A percentile compares a stretch with the other conserved stretches of the same genome.
Conservation (phyloP, 1,284 basidiomycete genomes). For the Erythrobasidium hasegawianum region DNA sequence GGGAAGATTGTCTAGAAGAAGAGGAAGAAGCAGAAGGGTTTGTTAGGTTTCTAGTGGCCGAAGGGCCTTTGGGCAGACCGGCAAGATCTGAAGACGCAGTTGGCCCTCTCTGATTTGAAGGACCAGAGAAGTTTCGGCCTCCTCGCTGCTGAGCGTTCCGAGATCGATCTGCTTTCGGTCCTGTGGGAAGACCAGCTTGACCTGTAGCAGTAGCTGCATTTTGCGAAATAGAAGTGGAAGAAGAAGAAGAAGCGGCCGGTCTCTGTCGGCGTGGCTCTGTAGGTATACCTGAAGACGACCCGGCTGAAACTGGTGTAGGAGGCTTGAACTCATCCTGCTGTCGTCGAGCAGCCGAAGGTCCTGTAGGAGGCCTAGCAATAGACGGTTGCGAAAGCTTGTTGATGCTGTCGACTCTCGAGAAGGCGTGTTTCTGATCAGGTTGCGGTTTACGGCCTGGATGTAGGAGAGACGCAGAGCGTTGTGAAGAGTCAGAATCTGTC, state of each 20-base stretch:
- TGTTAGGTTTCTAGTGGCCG: background rate
- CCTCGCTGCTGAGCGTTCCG: no score
- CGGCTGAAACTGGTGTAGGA: background rate
- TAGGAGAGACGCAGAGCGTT: background rate
- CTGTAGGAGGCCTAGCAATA: background rate
- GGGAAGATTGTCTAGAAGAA: background rate
- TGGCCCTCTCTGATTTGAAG: no score
- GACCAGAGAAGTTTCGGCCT: no score
- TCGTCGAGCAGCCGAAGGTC: background rate
- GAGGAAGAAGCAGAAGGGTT: background rate
- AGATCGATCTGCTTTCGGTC: no score
- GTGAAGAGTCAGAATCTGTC: background rate
- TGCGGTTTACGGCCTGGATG: background rate
- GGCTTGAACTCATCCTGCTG: background rate
- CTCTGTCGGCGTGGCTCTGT: background rate
- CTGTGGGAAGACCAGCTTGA: no score
- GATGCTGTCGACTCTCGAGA: background rate
- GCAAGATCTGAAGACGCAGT: no score
- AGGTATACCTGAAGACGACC: background rate
- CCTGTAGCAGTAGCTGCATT: no score
- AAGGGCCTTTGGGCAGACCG: no score
- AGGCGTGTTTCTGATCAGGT: background rate
- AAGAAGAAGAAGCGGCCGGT: background rate
- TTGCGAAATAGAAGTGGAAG: background rate
- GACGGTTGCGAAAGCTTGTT: background rate